Percentiles rank a stretch among this genome's conserved stretches.
Evolutionary conservation across 108 stramenopile genomes (phyloP).

Genomic region (Conticribra weissflogii): DNA sequence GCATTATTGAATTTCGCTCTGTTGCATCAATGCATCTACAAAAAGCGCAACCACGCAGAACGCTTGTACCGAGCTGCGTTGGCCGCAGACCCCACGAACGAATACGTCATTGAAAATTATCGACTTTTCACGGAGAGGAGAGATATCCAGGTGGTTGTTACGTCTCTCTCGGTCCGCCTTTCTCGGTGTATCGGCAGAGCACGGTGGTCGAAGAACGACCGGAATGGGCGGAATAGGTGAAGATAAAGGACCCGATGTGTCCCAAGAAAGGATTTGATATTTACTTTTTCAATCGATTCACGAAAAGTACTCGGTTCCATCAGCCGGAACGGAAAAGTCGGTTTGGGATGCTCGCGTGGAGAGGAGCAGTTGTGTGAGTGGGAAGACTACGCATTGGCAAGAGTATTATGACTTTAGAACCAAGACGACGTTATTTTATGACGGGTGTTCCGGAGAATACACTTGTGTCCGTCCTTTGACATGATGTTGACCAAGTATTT

Average conservation of each 20-base stretch:
- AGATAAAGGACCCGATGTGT: constrained; percentile 37
- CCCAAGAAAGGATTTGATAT: constrained; percentile 35
- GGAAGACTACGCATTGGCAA: constrained; percentile 21
- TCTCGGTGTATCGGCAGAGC: constrained; percentile 37
- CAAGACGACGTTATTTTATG: constrained; percentile 24
- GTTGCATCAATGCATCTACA: constrained; percentile 59
- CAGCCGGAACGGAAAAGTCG: constrained; percentile 38
- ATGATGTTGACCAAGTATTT: no score
- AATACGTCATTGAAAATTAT: constrained; percentile 51
- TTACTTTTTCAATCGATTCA: constrained; percentile 51
- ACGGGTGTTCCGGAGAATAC: constrained; percentile 24
- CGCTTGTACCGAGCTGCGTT: constrained; percentile 60
- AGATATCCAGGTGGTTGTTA: constrained; percentile 59
- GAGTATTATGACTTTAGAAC: constrained; percentile 34
- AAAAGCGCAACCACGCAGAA: constrained; percentile 54
- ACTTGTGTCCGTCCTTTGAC: constrained; percentile 7
- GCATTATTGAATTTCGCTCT: constrained; percentile 59
- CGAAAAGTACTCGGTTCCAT: constrained; percentile 30
- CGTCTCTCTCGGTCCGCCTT: constrained; percentile 33
- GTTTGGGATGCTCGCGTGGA: constrained; percentile 41
- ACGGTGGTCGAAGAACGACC: constrained; percentile 37
- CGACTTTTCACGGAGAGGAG: constrained; percentile 41
- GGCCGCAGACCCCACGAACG: constrained; percentile 46
- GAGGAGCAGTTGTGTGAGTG: constrained; percentile 25
- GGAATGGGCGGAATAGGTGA: constrained; percentile 58